Evolutionary conservation across 1,139 yeast species (phyloP).

Genomic region (Magnusiomyces paraingens): DNA sequence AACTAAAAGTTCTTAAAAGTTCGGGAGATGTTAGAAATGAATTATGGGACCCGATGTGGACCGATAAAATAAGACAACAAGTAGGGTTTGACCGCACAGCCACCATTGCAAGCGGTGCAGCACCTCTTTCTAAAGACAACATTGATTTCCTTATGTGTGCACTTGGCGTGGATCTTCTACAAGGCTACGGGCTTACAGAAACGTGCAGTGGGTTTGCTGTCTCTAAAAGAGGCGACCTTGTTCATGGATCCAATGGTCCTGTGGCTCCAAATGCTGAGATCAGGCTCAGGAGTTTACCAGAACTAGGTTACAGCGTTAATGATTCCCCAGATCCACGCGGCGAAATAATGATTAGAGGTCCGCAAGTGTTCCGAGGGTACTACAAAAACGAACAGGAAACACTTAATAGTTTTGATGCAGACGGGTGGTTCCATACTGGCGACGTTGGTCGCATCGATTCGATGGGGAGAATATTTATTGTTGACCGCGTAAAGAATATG

Average conservation of each 20-base stretch:
- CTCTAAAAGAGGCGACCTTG: slow-evolving; percentile 42
- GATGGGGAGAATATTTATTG: slow-evolving; percentile 51
- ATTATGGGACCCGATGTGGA: slow-evolving; percentile 45
- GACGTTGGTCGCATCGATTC: slow-evolving; percentile 56
- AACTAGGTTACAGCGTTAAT: slow-evolving; percentile 53
- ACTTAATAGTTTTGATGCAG: slow-evolving; percentile 45
- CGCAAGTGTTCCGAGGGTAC: slow-evolving; percentile 55
- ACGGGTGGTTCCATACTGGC: slow-evolving; percentile 75
- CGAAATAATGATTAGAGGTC: slow-evolving; percentile 61
- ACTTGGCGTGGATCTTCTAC: slow-evolving; percentile 50
- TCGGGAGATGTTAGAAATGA: slow-evolving; percentile 34
- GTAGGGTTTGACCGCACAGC: slow-evolving; percentile 51
- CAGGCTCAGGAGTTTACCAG: slow-evolving; percentile 57
- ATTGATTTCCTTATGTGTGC: slow-evolving; percentile 54
- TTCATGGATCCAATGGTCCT: slow-evolving; percentile 56
- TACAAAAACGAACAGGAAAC: slow-evolving; percentile 53
- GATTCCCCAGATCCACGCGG: slow-evolving; percentile 45
- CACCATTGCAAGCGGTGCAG: slow-evolving; percentile 55
- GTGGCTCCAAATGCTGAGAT: slow-evolving; percentile 48
- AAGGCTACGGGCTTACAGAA: slow-evolving; percentile 77
- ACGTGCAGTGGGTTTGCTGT: slow-evolving; percentile 57
- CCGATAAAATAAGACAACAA: slow-evolving; percentile 45
- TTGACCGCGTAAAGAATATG: slow-evolving; percentile 74
- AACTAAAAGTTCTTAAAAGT: slow-evolving; percentile 30
- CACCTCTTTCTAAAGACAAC: slow-evolving; percentile 61